Evolutionary conservation across 1,284 basidiomycete species (phyloP).

Genomic region (Singerocomus rubriflavus): DNA sequence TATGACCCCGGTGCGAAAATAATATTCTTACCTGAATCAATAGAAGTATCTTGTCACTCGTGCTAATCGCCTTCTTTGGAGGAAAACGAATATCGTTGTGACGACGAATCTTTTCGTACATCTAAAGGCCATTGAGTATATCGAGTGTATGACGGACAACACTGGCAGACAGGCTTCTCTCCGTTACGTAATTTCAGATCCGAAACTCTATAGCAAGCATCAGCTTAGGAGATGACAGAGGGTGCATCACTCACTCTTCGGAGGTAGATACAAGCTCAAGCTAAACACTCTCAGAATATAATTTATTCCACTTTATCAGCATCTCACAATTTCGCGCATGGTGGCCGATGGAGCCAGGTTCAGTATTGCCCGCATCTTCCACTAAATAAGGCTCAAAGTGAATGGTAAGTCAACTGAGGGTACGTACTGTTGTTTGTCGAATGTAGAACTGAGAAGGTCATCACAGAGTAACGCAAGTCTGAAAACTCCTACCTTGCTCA

Average conservation of each 20-base stretch:
- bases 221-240: background rate
- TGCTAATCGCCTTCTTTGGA: conserved; percentile 62
- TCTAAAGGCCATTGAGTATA: conserved; percentile 30
- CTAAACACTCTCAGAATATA: conserved; percentile 35
- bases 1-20: background rate
- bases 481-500: conserved; percentile 67
- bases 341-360: conserved; percentile 51
- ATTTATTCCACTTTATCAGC: background rate
- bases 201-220: conserved; percentile 46
- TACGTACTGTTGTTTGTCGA: conserved; percentile 57
- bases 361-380: conserved; percentile 67
- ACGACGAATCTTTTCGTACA: conserved; percentile 62
- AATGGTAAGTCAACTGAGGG: background rate
- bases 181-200: conserved; percentile 65
- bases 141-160: background rate
- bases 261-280: conserved; percentile 61
- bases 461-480: background rate
- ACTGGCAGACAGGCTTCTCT: conserved; percentile 56
- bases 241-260: conserved; percentile 53
- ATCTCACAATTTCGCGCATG: conserved; percentile 62
- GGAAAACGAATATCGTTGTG: conserved; percentile 73
- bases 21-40: conserved; percentile 58
- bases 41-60: conserved; percentile 68
- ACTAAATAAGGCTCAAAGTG: background rate
- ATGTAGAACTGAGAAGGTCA: conserved; percentile 59